Evolutionary conservation across 2,329 filamentous ascomycete species (phyloP), one percentile per base, ranked within the genome.

Genomic region (Gaeumannomyces tritici): DNA sequence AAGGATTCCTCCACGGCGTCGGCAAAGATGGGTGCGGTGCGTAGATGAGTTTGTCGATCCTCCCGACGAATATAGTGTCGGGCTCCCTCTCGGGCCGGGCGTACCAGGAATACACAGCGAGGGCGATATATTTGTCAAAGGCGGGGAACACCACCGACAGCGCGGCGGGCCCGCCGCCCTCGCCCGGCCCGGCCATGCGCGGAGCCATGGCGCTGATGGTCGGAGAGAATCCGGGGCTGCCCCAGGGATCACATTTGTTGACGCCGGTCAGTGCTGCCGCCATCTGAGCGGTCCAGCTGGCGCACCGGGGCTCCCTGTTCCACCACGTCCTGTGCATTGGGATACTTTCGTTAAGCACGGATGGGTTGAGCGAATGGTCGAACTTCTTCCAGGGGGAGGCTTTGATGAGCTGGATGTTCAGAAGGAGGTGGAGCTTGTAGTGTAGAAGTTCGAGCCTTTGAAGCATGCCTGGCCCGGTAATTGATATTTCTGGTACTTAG

Each of bases 361-460:
- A 54, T 26, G 59, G 59, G 24, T 54, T 27, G 4, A 61, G 27
- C 9, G 26, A 47, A 51, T 21, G 27, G 33, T 47, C 21, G 51
- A 61, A 31, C 21, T 33, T 31, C 27, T 12, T 26, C 59, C 59
- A 61, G 47, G 59, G 59, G 28, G 56, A 55, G 26, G 56, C 8
- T 47, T 26, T 35, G 24, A 61, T 55, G 26, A 61, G 21, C 13
- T 29, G 4, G 27, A 47, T 33, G 26, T 54, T 31, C 1, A n/a
- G 27, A 4, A 55, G 27, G 24, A 61, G 47, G 47, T 61, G 59
- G 4, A 61, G 42, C 59, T 61, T 61, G 51, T 51, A 61, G 47
- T 61, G 59, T 6, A 61, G 59, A 13, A 61, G 47, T 21, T 15
- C 59, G 5, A 61, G 59, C 9, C 51, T 51, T 51, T n/a, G 35